Base-by-base conservation (phyloP, 1,284 basidiomycete species). In the Trichosporon sp. region DNA sequence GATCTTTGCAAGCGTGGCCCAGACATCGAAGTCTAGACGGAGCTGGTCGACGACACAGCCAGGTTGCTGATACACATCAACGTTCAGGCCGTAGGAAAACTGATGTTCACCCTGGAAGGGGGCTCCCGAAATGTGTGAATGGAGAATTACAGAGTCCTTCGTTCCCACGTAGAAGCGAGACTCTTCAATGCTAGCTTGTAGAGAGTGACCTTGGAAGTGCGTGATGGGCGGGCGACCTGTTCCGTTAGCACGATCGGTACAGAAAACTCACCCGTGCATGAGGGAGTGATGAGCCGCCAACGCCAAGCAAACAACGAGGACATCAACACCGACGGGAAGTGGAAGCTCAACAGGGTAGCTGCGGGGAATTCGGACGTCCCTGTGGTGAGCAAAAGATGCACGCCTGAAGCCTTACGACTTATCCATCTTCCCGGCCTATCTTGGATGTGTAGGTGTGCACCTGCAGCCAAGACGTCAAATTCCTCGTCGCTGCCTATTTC, bases 1-100 rank as follows among this genome's bases (percentile, higher is more conserved):
- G 80, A 88, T 87, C 65, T 92, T 87, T 4, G 91, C 91, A 7
- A 91, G 72, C 1, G 89, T 90, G n/a, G 88, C 86, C 79, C 86
- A 85, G 88, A 89, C 90, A 78, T 93, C 91, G 3, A 94, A 78
- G 6, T 83, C 79, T 12, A 95, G 77, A 0, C 77, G 74, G 1
- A 94, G 74, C 1, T 81, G 82, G 0, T 83, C 74, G 2, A 90
- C 78, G 3, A 82, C 83, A 46, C 86, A 83, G 0, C 59, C 51
- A 0, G 79, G 74, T 35, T 80, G 75, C 51, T 82, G 65, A 87
- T 88, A 73, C 59, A 85, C 32, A 75, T 75, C 77, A 73, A 79
- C 16, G 48, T 54, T 35, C 3, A 75, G 26, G 76, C 73, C 76
- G 1, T n/a, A 32, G 73, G 21, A 72, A 71, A 32, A 71, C 38